phyloP scores from a whole-genome alignment of 169 alveolate species.

The Plasmodium gonderi region DNA sequence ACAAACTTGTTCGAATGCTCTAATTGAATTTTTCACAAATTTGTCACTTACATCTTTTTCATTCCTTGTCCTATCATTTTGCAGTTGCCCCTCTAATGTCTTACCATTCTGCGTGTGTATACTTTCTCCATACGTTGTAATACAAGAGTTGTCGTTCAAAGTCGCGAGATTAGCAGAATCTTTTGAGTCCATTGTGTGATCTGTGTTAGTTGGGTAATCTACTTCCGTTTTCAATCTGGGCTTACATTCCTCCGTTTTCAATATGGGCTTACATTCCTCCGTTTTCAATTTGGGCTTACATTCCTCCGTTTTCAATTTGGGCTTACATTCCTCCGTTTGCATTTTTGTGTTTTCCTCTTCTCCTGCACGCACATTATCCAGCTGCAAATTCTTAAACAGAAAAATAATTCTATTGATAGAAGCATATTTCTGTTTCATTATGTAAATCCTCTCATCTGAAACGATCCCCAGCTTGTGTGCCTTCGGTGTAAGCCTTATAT shows the following conservation, averaged over 20 bases:
- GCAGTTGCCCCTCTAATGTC: too few relatives aligned
- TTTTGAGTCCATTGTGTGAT: too few relatives aligned
- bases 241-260: too few relatives aligned
- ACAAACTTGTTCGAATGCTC: background rate
- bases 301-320: too few relatives aligned
- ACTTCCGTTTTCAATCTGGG: too few relatives aligned
- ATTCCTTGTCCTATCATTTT: too few relatives aligned
- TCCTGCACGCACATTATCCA: background rate
- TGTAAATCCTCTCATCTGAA: constrained; percentile 74
- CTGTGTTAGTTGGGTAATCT: background rate
- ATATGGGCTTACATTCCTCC: too few relatives aligned
- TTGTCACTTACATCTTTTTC: background rate
- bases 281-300: too few relatives aligned
- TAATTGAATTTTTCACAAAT: background rate
- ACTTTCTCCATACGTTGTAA: too few relatives aligned
- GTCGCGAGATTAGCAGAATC: too few relatives aligned
- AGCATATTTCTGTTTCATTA: constrained; percentile 76
- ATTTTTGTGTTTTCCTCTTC: background rate
- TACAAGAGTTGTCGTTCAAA: too few relatives aligned
- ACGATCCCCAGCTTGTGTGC: constrained; percentile 86
- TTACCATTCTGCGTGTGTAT: too few relatives aligned
- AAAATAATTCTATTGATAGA: constrained; percentile 38
- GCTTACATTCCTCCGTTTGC: background rate
- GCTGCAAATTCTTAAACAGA: constrained; percentile 14
- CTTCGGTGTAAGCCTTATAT: constrained; percentile 86